Evolutionary conservation across 1,284 basidiomycete species (phyloP).

Genomic region (Exobasidium rhododendri): DNA sequence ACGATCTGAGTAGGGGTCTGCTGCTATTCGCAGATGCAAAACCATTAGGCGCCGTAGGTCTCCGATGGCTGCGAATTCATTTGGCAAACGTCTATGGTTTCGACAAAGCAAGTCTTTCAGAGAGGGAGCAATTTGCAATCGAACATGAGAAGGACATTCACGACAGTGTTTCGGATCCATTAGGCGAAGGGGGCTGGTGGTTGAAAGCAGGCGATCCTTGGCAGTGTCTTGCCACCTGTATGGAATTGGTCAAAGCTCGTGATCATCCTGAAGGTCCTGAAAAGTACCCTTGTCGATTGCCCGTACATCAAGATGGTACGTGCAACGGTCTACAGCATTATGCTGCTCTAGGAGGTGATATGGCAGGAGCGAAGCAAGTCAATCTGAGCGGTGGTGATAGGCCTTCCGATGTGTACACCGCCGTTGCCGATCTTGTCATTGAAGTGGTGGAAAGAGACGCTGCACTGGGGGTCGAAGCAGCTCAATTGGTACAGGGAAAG

Average conservation of each 20-base stretch:
- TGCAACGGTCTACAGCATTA: conserved; percentile 99
- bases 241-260: conserved; percentile 74
- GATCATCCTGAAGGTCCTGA: conserved; percentile 66
- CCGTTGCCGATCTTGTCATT: conserved; percentile 67
- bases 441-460: conserved; percentile 56
- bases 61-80: conserved; percentile 87
- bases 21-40: conserved; percentile 79
- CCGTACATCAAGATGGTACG: conserved; percentile 96
- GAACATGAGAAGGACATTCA: conserved; percentile 73
- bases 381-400: conserved; percentile 81
- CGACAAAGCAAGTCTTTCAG: conserved; percentile 91
- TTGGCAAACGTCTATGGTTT: conserved; percentile 87
- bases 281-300: conserved; percentile 71
- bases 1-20: conserved; percentile 87
- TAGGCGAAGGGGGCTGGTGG: conserved; percentile 62
- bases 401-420: conserved; percentile 93
- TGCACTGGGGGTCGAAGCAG: conserved; percentile 45
- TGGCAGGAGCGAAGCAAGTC: conserved; percentile 83
- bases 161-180: conserved; percentile 71
- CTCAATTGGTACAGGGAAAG: conserved; percentile 71
- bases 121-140: conserved; percentile 76
- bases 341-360: conserved; percentile 91
- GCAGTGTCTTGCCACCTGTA: conserved; percentile 91
- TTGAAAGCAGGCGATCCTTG: conserved; percentile 85
- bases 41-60: conserved; percentile 73